Evolutionary conservation across 139 green algal genomes (phyloP).

Genomic region (Bryopsis sp.): DNA sequence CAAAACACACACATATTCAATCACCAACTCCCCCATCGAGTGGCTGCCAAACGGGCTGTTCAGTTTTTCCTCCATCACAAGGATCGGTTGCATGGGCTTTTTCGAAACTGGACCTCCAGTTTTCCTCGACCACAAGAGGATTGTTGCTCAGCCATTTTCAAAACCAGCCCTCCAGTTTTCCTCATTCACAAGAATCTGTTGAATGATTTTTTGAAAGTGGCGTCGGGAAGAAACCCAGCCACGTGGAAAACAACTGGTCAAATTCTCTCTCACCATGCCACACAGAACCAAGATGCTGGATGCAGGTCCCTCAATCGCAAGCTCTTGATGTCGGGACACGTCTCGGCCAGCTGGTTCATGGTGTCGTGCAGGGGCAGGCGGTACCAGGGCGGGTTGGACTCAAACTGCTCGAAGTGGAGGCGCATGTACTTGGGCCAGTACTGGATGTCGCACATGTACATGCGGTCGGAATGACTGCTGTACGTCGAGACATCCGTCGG

Average conservation of each 20-base stretch:
- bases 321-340: constrained; percentile 7
- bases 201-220: too few species aligned
- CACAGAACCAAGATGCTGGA: constrained; percentile 70
- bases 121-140: too few species aligned
- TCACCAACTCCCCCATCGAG: too few species aligned
- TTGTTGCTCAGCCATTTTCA: too few species aligned
- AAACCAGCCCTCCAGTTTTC: too few species aligned
- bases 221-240: too few species aligned
- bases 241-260: too few species aligned
- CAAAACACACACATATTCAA: not conserved
- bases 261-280: constrained; percentile 60
- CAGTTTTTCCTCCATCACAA: too few species aligned
- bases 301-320: constrained; percentile 51
- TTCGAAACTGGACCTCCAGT: too few species aligned
- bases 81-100: too few species aligned
- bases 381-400: constrained; percentile 54
- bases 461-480: constrained; percentile 22
- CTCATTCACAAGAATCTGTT: too few species aligned
- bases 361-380: constrained; percentile 49
- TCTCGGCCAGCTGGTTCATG: constrained; percentile 35
- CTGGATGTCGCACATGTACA: constrained; percentile 44
- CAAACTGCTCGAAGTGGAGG: constrained; percentile 51
- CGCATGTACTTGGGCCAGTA: constrained; percentile 55
- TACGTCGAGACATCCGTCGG: constrained; percentile 14
- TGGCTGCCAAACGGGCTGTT: too few species aligned